Evolutionary conservation across 1,139 yeast species (phyloP), one percentile per base, ranked within the genome.

Genomic region (Debaryomyces psychrophilus): DNA sequence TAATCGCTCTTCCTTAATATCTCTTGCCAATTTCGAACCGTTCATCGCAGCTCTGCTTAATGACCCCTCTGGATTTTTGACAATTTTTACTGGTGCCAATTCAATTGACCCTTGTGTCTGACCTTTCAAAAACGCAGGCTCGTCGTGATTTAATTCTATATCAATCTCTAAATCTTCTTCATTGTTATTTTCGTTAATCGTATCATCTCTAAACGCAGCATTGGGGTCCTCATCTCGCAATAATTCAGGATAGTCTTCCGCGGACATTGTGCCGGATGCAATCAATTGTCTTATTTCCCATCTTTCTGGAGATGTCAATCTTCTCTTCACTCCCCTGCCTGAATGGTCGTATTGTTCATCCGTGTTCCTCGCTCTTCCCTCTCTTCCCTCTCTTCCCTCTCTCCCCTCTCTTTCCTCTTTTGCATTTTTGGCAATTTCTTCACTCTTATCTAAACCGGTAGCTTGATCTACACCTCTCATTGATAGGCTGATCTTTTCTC

Each of bases 241-340:
- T 1, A 86, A 63, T 44, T 85, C 95, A 1, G 93, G 93, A 56
- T 84, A 84, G 49, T 86, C 93, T 9, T 82, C 76, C 0, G 85
- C 81, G 2, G 83, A 74, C 0, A 82, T 81, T 0, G 81, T 93
- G 2, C 96, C 96, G 3, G 95, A 82, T 0, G 95, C 87, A 29
- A 87, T 85, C 28, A 89, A 69, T 58, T 92, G 97, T 28, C 88
- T 73, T 44, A 89, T 77, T 58, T 92, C 97, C 96, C 97, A 92
- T 47, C 92, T 68, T 62, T 92, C 98, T 1, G 96, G 95, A 0
- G 95, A 86, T 0, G 95, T 85, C 31, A 86, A 63, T 43, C 89
- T 69, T 55, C 83, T 73, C 47, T 71, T 65, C 14, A 47, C 41
- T 9, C 52, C 51, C 26, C 52, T 34, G 15, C 39, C 18, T 20